Evolutionary conservation across 1,284 basidiomycete species (phyloP).

Genomic region (Polyporus tsugae): DNA sequence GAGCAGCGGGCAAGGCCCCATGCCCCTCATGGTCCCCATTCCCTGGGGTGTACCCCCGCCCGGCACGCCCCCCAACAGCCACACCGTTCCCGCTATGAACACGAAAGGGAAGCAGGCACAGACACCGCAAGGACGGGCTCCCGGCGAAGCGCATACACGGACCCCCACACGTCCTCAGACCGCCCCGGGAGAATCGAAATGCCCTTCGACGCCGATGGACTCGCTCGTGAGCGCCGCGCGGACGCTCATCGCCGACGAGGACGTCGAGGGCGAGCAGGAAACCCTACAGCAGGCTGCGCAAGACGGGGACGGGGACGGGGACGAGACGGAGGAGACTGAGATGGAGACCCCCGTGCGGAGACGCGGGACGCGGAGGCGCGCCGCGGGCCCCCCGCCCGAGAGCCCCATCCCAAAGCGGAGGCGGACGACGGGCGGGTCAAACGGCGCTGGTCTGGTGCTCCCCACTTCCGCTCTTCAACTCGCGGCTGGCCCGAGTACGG

Average conservation of each 20-base stretch:
- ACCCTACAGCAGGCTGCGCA: background rate
- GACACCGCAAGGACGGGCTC: background rate
- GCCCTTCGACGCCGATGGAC: conserved; percentile 51
- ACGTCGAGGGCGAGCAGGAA: conserved; percentile 29
- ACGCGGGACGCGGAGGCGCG: conserved; percentile 27
- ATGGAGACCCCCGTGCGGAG: conserved; percentile 6
- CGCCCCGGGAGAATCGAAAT: conserved; percentile 17
- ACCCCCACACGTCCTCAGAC: conserved; percentile 3
- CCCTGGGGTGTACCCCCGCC: conserved; percentile 26
- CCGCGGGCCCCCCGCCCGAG: conserved; percentile 27
- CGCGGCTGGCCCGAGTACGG: conserved; percentile 7
- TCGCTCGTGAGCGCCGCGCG: conserved; percentile 69
- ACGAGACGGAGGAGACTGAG: conserved; percentile 27
- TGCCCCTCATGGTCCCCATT: conserved; percentile 31
- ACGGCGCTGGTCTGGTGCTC: background rate
- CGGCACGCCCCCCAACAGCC: conserved; percentile 5
- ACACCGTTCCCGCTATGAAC: background rate
- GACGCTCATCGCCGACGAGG: conserved; percentile 56
- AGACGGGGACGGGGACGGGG: conserved; percentile 17
- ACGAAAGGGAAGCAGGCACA: conserved; percentile 10
- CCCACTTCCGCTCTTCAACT: background rate
- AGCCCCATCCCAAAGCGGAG: conserved; percentile 40
- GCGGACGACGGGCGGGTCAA: conserved; percentile 22
- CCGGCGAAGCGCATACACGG: background rate
- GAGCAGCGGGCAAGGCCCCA: conserved; percentile 16